A percentile compares a stretch with the other conserved stretches of the same genome.
These are phyloP conservation scores for Mytilinidion resinicola DNA, from an alignment of 495 filamentous ascomycete species.

Conservation along the genomic window DNA sequence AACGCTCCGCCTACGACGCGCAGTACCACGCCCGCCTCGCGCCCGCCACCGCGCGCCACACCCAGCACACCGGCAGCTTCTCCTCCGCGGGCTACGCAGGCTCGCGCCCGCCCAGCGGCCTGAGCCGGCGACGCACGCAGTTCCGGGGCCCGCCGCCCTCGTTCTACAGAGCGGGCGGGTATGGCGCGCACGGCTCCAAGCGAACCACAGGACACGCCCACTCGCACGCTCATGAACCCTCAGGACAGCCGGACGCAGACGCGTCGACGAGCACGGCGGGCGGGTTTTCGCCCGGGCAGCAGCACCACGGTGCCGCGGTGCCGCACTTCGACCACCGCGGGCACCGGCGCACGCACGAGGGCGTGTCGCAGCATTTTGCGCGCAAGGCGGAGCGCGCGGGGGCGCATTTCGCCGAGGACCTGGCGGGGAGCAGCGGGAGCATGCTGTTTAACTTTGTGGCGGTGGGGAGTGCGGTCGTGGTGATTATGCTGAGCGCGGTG, in stretches of 20 bases:
- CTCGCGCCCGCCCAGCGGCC: constrained; percentile 49
- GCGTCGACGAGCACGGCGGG: constrained; percentile 17
- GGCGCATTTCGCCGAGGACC: constrained; percentile 31
- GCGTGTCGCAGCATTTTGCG: constrained; percentile 42
- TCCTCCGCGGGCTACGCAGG: constrained; percentile 25
- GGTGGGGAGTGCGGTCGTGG: constrained; percentile 24
- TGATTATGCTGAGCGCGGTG: constrained; percentile 19
- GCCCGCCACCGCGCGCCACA: constrained; percentile 30
- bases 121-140: constrained; percentile 65
- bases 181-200: constrained; percentile 50
- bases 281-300: constrained; percentile 42
- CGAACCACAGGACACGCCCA: constrained; percentile 22
- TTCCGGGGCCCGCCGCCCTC: constrained; percentile 84
- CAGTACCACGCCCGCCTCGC: constrained; percentile 42
- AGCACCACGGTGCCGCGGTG: constrained; percentile 44
- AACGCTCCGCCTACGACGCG: constrained; percentile 76
- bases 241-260: constrained; percentile 6
- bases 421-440: constrained; percentile 34
- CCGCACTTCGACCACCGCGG: constrained; percentile 59
- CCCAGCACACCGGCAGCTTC: constrained; percentile 25
- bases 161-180: constrained; percentile 77
- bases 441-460: constrained; percentile 43
- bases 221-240: not conserved
- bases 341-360: constrained; percentile 62
- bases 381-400: constrained; percentile 32